phyloP scores from a whole-genome alignment of 176 grass and related monocot genomes.

The Oryza rufipogon region DNA sequence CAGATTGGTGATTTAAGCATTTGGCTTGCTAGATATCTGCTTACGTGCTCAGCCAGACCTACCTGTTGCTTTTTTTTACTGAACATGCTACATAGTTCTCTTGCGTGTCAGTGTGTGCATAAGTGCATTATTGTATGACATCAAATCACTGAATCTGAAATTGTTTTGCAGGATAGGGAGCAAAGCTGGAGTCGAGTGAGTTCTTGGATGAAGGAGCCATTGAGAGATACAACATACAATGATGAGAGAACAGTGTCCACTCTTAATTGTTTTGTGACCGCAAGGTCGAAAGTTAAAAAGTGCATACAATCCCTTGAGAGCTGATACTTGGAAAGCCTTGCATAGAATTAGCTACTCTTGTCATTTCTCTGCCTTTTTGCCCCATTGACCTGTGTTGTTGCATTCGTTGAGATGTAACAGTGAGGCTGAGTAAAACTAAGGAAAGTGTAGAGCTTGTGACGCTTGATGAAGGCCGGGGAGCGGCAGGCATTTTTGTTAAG shows the following conservation, averaged over 20 bases:
- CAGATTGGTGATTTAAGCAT: conserved; percentile 10
- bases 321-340: conserved; percentile 49
- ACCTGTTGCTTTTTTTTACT: not conserved
- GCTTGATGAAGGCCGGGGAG: conserved; percentile 5
- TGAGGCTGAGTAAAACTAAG: conserved; percentile 17
- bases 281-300: conserved; percentile 31
- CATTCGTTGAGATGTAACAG: conserved; percentile 28
- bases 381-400: conserved; percentile 15
- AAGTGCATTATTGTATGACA: not conserved
- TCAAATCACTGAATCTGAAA: conserved; percentile 37
- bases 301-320: conserved; percentile 47
- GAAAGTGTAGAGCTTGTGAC: conserved; percentile 3
- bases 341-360: conserved; percentile 36
- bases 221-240: not conserved
- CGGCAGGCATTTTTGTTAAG: conserved; percentile 41
- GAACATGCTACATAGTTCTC: not conserved
- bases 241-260: conserved; percentile 10
- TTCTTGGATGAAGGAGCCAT: conserved; percentile 7
- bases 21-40: conserved; percentile 23
- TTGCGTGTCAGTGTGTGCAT: not conserved
- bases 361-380: not conserved
- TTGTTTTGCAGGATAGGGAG: conserved; percentile 51
- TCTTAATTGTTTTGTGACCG: conserved; percentile 34
- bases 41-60: not conserved
- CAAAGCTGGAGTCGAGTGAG: conserved; percentile 57